Percentiles rank a stretch among this genome's conserved stretches.
Evolutionary conservation across 805 yeast genomes (phyloP).

Genomic region (Blastobotrys americana): DNA sequence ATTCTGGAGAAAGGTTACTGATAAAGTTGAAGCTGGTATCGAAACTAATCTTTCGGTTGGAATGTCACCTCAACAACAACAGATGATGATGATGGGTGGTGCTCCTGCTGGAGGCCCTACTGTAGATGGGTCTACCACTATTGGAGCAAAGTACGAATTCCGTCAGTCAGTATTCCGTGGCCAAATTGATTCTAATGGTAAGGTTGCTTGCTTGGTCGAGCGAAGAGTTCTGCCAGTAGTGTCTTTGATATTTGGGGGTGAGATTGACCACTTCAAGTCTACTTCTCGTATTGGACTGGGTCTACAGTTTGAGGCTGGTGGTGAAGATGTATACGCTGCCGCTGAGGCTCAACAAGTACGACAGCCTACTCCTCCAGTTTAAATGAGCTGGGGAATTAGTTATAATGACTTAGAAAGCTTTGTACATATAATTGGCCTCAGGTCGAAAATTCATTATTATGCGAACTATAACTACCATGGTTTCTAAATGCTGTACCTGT

Average conservation of each 20-base stretch:
- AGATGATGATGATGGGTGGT: constrained; percentile 72
- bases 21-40: constrained; percentile 63
- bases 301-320: constrained; percentile 91
- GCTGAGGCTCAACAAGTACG: constrained; percentile 14
- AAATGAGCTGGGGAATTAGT: too few species aligned
- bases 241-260: constrained; percentile 82
- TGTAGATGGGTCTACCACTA: constrained; percentile 83
- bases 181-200: constrained; percentile 85
- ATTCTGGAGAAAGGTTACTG: constrained; percentile 90
- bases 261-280: constrained; percentile 78
- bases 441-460: too few species aligned
- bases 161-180: constrained; percentile 95
- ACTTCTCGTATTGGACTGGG: constrained; percentile 86
- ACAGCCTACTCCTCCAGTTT: constrained; percentile 26
- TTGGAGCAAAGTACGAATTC: constrained; percentile 97
- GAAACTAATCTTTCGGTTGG: constrained; percentile 28
- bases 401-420: too few species aligned
- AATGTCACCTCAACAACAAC: constrained; percentile 43
- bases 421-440: too few species aligned
- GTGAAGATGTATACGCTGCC: constrained; percentile 72
- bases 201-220: constrained; percentile 84
- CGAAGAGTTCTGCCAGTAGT: constrained; percentile 89
- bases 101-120: constrained; percentile 63
- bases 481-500: too few species aligned
- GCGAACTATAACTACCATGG: too few species aligned